A percentile compares a stretch with the other conserved stretches of the same genome.
Evolutionary conservation across 208 protist species (phyloP).

Genomic region (Trypanosoma congolense): DNA sequence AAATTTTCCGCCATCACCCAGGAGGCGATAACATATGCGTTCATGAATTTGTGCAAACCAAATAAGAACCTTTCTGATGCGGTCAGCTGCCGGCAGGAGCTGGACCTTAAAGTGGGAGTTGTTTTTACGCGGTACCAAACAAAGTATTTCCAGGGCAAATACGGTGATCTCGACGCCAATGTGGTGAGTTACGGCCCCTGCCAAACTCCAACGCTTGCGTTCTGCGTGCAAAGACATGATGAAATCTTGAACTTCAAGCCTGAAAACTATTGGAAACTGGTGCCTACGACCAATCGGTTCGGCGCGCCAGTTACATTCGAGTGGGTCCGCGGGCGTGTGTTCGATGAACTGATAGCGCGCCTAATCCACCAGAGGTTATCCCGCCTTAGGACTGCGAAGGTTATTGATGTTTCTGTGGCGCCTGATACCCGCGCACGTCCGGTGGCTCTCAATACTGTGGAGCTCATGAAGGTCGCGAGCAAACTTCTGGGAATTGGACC

Average conservation of each 20-base stretch:
- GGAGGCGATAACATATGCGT: slow-evolving; percentile 81
- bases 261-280: slow-evolving; percentile 85
- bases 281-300: slow-evolving; percentile 58
- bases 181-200: slow-evolving; percentile 95
- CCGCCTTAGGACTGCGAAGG: slow-evolving; percentile 51
- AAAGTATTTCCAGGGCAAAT: slow-evolving; percentile 86
- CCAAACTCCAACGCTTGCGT: slow-evolving; percentile 94
- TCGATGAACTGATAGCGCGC: slow-evolving; percentile 84
- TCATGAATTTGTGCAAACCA: slow-evolving; percentile 77
- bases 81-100: slow-evolving; percentile 93
- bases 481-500: slow-evolving; percentile 83
- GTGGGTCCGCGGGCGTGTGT: slow-evolving; percentile 87
- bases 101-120: slow-evolving; percentile 95
- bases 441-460: slow-evolving; percentile 92
- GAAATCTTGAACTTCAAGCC: slow-evolving; percentile 90
- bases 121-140: slow-evolving; percentile 94
- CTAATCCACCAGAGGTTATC: slow-evolving; percentile 61
- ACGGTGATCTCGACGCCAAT: slow-evolving; percentile 84
- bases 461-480: slow-evolving; percentile 90
- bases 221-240: slow-evolving; percentile 91
- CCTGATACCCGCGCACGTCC: slow-evolving; percentile 72
- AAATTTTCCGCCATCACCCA: slow-evolving; percentile 90
- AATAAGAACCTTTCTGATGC: slow-evolving; percentile 90
- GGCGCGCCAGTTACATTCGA: slow-evolving; percentile 73
- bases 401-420: slow-evolving; percentile 46